Base-by-base conservation (phyloP, 768 basidiomycete species). In the Termitomyces sp. region DNA sequence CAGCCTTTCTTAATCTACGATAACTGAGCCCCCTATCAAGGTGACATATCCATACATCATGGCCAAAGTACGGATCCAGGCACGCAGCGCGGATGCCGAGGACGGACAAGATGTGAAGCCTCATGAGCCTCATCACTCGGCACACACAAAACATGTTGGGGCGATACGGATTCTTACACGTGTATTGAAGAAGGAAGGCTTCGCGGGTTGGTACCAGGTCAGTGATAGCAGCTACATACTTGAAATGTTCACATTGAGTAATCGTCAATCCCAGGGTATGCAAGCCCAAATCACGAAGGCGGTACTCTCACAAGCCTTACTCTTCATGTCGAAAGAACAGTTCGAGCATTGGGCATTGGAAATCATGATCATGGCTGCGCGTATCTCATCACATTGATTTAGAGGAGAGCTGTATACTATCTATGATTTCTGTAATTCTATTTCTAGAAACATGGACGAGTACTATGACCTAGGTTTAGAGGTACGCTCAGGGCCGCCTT, bases 271-370 rank as follows among this genome's bases (percentile, higher is more conserved):
- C 7, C 70, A 95, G 88, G 97, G 97, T 11, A 95, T 99, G 90
- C 80, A 88, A 60, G 95, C 97, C 0, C 97, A 99, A 70, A 94
- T 98, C 54, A 80, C 85, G 48, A 99, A 99, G 69, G 97, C 96
- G 0, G 95, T 98, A 12, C 73, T 99, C 13, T 91, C 93, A 7
- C 97, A 99, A 70, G 96, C 94, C 2, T 77, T 99, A 59, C 73
- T 98, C 50, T 99, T 99, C 77, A 89, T 96, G 76, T 91, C 94
- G 59, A 99, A 99, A 72, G 96, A 98, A 64, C 91, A 94, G 65
- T 95, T 99, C 63, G 97, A 99, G 68, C 83, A 82, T 4, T 96
- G 89, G 82, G 86, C 92, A 1, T 74, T 93, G 52, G 70, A 78
- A 12, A 80, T 94, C 56, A 84, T 91, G 77, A 68, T 84, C 22